Base-by-base conservation (phyloP, 768 basidiomycete genomes). In the Scleroderma bovista region DNA sequence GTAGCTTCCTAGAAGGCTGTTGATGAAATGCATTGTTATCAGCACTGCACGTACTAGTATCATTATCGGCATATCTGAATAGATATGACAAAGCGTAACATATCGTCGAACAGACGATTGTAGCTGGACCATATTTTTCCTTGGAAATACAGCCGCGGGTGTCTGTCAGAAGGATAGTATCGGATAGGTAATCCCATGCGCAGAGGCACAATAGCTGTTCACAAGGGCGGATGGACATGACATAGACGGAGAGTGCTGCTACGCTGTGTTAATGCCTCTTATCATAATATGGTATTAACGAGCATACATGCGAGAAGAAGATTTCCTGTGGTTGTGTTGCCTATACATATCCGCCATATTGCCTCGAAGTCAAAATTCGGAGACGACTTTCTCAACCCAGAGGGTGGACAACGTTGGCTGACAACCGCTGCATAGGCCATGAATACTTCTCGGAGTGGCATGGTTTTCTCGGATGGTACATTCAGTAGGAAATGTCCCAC, bases 171-270 rank as follows among this genome's bases (percentile, higher is more conserved):
- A 81, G 55, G 6, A 81, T 57, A 1, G 69, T 63, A 46, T 80
- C 77, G 24, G 76, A 64, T 46, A 88, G 60, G 57, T 76, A 72
- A 40, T 77, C 69, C 51, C 64, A 50, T 15, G 60, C 60, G 46
- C 84, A 83, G 10, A 72, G 66, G 49, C 67, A 67, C 34, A 65
- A 61, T 26, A 81, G 59, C 2, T 73, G 54, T 44, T 73, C 72
- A 37, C 60, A 61, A 1, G 56, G 46, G 2, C 54, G 47, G 5
- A 60, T 60, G 6, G 66, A 61, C 4, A 69, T 46, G 41, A 80
- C 60, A 53, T 75, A 77, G 23, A 70, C 52, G 6, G 81, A 68
- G 55, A 81, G 70, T 2, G 74, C 69, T 49, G 75, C 81, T 82
- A 43, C 12, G 33, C 43, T 22, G 22, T 16, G 45, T 52, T 34